Base-by-base conservation (phyloP, 1,139 yeast species). In the Saccharomyces hybrid region DNA sequence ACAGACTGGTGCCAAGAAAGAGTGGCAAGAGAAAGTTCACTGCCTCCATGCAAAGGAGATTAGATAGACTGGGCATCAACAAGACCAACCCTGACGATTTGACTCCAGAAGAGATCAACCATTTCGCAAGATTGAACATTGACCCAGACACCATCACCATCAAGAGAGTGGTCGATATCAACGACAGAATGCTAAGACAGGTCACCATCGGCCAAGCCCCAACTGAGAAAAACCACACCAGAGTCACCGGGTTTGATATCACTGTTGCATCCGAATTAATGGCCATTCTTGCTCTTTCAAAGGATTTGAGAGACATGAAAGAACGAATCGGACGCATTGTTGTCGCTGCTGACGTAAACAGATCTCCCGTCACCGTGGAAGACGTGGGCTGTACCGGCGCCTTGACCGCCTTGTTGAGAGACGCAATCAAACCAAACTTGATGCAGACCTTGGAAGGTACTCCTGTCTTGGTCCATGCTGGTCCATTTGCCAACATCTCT, bases 381-480 rank as follows among this genome's bases (percentile, higher is more conserved):
- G 99, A 93, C 69, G 81, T 93, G 63, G 98, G 99, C 49, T 86
- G 93, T 72, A 98, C 96, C 50, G 99, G 99, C 70, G 98, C 99
- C 24, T 78, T 93, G 71, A 87, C 97, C 59, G 99, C 98, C 11
- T 76, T 93, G 65, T 81, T 93, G 78, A 91, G 90, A 77, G 99
- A 93, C 71, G 97, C 99, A 47, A 87, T 93, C 70, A 91, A 93
- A 77, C 99, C 99, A 63, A 93, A 91, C 72, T 76, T 93, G 69
- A 93, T 93, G 99, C 99, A 93, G 76, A 89, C 98, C 54, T 80
- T 93, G 64, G 99, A 93, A 75, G 99, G 99, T 60, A 90, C 98
- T 27, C 99, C 99, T 38, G 99, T 93, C 48, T 85, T 93, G 66
- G 96, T 93, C 53, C 99, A 93, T 71, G 98, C 98, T 57, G 99